Base-by-base conservation (phyloP, 2,329 filamentous ascomycete genomes). In the Nakataea oryzae region DNA sequence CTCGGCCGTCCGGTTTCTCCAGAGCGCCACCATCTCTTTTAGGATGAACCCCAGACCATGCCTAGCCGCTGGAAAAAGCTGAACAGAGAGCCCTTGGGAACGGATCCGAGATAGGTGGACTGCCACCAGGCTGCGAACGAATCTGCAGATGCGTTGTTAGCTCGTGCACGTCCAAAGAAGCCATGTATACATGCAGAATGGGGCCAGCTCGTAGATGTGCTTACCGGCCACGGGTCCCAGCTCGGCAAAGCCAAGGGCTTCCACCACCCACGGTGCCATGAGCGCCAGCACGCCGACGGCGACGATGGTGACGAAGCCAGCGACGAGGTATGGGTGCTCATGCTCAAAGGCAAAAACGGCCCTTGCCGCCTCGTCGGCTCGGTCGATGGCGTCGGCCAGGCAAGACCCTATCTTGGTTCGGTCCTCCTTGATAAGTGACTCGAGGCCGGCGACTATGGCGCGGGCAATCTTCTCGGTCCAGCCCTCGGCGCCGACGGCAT, bases 91-190 rank as follows among this genome's bases (percentile, higher is more conserved):
- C 69, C 70, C 63, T 73, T 73, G 0, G 75, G 73, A 60, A 78
- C 74, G 58, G 71, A 71, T 1, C 74, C 75, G 3, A 66, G 67
- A 66, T 77, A 78, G 1, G 61, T 65, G 0, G 69, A 63, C 66
- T 77, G 72, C 74, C 76, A 79, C 64, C 63, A 66, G 1, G 76
- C 71, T 17, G 76, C 77, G 61, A 77, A 78, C 3, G 70, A 69
- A 7, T 69, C 70, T 68, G 66, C 57, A 58, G 21, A 50, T 50
- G 17, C 11, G 27, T 4, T 27, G 54, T 58, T 21, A 58, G 57
- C 14, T 1, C 29, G 9, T 11, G n/a, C 57, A 14, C 57, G 24
- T 14, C 14, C n/a, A 9, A 6, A n/a, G 6, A n/a, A 6, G 7
- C 24, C n/a, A n/a, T n/a, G n/a, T n/a, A n/a, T n/a, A n/a, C n/a